Evolutionary conservation across 2,329 filamentous ascomycete species (phyloP), one percentile per base, ranked within the genome.

Genomic region (Beauveria varroae): DNA sequence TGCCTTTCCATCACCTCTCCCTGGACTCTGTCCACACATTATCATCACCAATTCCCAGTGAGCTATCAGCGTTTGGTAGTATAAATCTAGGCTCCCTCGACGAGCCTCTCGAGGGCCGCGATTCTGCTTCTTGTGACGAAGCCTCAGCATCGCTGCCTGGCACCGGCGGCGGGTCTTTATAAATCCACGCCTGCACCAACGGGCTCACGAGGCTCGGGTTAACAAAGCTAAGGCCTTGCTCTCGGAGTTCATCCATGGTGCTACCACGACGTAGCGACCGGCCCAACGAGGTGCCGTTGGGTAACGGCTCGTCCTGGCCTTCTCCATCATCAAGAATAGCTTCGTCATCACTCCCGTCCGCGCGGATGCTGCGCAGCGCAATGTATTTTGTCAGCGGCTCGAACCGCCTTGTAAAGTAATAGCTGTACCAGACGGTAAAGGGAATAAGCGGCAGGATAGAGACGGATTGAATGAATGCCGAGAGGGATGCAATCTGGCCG

Each of bases 301-400:
- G 28, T 7, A 43, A 5, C 5, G 41, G 41, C 14, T 20, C 37
- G 20, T 54, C 57, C 49, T 67, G 65, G 14, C 63, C 62, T 10
- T 30, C 62, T 10, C 18, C 72, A 28, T 74, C 74, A 18, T 72
- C 74, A 16, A 72, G 72, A 2, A 73, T 70, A 49, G 73, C 72
- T 14, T 70, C 66, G 30, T 75, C 69, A n/a, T 76, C 72, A 1
- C 68, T 68, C 8, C 71, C 70, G 16, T 82, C 79, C 3, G 65
- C 80, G 65, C 87, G 84, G 63, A 99, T 91, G 68, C 91, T 96
- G 64, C 91, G 84, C 50, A 99, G 78, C 30, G 96, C 92, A 71
- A 99, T 98, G 71, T 95, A 97, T 67, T 86, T 88, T 73, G 93
- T 96, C 63, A 99, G 76, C 0, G 95, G 93, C 68, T 91, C 89